phyloP scores from a whole-genome alignment of 352 stramenopile genomes.

The Plasmopara viticola region DNA sequence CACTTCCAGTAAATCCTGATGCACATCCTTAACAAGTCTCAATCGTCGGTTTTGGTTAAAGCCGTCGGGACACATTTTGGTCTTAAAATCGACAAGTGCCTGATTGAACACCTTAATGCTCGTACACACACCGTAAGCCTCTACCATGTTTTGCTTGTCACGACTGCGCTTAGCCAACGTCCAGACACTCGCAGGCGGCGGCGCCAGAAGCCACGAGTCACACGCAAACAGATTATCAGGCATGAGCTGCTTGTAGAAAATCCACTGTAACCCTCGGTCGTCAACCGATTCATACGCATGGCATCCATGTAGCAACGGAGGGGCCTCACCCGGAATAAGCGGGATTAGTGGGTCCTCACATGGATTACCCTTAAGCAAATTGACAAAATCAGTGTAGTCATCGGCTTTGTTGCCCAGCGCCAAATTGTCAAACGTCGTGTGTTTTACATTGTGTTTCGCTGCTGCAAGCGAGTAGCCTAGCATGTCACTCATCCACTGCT shows the following conservation, averaged over 20 bases:
- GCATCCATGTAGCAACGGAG: slow-evolving; percentile 40
- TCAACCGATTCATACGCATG: slow-evolving; percentile 40
- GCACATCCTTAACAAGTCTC: slow-evolving; percentile 41
- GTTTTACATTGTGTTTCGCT: slow-evolving; percentile 59
- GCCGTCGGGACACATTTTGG: slow-evolving; percentile 42
- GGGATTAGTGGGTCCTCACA: slow-evolving; percentile 42
- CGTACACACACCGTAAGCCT: slow-evolving; percentile 76
- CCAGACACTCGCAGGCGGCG: slow-evolving; percentile 56
- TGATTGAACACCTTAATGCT: slow-evolving; percentile 69
- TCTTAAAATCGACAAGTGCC: slow-evolving; percentile 58
- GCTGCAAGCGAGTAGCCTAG: slow-evolving; percentile 54
- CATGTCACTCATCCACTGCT: slow-evolving; percentile 44
- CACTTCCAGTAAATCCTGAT: slow-evolving; percentile 37
- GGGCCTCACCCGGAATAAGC: slow-evolving; percentile 37
- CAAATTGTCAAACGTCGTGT: slow-evolving; percentile 73
- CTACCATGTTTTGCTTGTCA: slow-evolving; percentile 41
- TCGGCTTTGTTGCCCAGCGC: slow-evolving; percentile 43
- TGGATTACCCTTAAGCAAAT: slow-evolving; percentile 51
- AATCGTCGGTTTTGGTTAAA: slow-evolving; percentile 69
- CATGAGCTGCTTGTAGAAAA: slow-evolving; percentile 60
- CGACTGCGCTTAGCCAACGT: slow-evolving; percentile 41
- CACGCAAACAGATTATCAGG: slow-evolving; percentile 69
- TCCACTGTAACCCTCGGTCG: slow-evolving; percentile 43
- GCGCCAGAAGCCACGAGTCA: slow-evolving; percentile 65
- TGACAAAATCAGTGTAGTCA: slow-evolving; percentile 57